Conservation (phyloP, 257 asterid species). For the Anisodus tanguticus region DNA sequence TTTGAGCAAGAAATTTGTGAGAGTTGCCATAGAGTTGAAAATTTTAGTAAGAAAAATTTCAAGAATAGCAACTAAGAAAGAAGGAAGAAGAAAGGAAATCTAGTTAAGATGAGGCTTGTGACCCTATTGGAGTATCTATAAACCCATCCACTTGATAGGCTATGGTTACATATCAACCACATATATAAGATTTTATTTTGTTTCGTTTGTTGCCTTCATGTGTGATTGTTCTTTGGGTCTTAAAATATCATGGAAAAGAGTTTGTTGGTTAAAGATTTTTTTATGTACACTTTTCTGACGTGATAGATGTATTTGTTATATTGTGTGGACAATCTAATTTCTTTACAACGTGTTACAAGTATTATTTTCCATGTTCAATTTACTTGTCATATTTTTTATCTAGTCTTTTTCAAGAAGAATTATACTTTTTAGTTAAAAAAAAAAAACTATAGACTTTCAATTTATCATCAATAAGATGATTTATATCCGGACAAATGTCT, state of each 20-base stretch:
- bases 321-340: neutral
- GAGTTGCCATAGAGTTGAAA: constrained; percentile 54
- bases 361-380: no score
- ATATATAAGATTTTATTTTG: neutral
- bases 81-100: neutral
- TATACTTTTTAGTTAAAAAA: neutral
- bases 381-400: no score
- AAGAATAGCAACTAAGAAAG: neutral
- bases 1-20: constrained; percentile 64
- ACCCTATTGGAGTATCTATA: constrained; percentile 6
- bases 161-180: constrained; percentile 22
- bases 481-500: neutral
- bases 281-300: neutral
- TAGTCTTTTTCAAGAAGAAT: no score
- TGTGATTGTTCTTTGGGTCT: neutral
- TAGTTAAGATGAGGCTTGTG: constrained; percentile 19
- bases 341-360: no score
- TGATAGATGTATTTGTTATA: neutral
- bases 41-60: neutral
- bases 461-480: rapidly evolving
- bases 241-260: neutral
- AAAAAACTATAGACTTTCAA: neutral
- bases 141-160: constrained; percentile 7
- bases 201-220: neutral
- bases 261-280: neutral